Conservation (phyloP, 164 flowering plant species). For the Buxus sempervirens region DNA sequence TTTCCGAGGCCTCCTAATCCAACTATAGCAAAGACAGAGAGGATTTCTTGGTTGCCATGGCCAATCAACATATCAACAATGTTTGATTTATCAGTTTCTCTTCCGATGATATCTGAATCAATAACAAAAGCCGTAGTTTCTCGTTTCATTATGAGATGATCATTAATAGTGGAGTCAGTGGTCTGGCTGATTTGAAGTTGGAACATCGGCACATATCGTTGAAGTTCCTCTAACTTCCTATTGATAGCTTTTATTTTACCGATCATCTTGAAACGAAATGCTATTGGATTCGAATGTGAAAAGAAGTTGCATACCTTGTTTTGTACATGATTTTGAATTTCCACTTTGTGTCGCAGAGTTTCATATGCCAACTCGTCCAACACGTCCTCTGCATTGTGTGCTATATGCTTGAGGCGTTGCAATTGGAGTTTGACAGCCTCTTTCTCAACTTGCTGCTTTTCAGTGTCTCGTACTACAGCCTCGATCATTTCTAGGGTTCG, state of each 20-base stretch:
- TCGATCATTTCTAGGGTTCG: neutral
- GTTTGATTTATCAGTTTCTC: neutral
- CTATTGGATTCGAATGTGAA: neutral
- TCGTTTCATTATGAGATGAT: neutral
- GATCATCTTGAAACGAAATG: constrained; percentile 8
- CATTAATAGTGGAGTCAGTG: neutral
- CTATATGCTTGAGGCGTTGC: neutral
- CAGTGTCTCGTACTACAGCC: constrained; percentile 2
- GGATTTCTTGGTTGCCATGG: neutral
- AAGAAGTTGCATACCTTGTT: constrained; percentile 4
- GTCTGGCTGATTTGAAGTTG: neutral
- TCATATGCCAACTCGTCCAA: constrained; percentile 10
- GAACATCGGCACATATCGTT: neutral
- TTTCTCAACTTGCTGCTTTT: neutral
- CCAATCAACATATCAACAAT: neutral
- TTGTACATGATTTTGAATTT: neutral
- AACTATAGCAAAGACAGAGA: constrained; percentile 10
- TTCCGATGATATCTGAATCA: constrained; percentile 9
- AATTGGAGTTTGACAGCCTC: constrained; percentile 3
- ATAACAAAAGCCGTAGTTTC: neutral
- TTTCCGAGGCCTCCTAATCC: constrained; percentile 23
- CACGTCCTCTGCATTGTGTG: constrained; percentile 7
- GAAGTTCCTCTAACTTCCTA: neutral
- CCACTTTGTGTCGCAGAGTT: neutral
- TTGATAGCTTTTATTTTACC: neutral